Percentiles rank a stretch among this genome's conserved stretches.
phyloP scores from a whole-genome alignment of 257 asterid genomes.

The Vinca minor region DNA sequence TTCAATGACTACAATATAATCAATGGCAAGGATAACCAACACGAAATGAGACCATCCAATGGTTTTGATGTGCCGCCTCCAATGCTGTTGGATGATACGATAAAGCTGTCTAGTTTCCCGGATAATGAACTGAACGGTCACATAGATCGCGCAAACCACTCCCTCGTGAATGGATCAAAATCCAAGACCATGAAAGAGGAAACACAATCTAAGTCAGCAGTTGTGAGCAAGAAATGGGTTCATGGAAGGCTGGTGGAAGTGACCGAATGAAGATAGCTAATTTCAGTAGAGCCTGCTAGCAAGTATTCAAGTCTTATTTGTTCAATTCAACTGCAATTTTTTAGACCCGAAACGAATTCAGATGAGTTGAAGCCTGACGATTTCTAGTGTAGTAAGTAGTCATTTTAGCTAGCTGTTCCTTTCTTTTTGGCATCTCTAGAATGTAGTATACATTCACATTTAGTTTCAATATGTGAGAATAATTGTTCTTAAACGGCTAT shows the following conservation, averaged over 20 bases:
- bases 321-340: not conserved
- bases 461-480: too few relatives aligned
- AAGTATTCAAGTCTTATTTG: not conserved
- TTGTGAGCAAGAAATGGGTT: constrained; percentile 61
- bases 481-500: too few relatives aligned
- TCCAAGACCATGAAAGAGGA: constrained; percentile 12
- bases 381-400: not conserved
- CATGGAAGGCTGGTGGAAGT: constrained; percentile 80
- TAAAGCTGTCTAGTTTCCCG: constrained; percentile 14
- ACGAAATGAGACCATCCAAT: constrained; percentile 18
- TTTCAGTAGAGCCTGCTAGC: constrained; percentile 12
- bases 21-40: constrained; percentile 19
- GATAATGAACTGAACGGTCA: constrained; percentile 21
- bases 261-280: constrained; percentile 42
- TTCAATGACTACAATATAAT: constrained; percentile 16
- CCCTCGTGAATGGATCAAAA: constrained; percentile 20
- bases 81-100: constrained; percentile 13
- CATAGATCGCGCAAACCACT: constrained; percentile 8
- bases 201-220: constrained; percentile 12
- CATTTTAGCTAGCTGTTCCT: not conserved
- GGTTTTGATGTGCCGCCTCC: constrained; percentile 20
- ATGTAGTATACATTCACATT: not conserved
- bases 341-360: not conserved
- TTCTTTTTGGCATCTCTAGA: not conserved
- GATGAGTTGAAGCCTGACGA: not conserved